A percentile compares a stretch with the other conserved stretches of the same genome.
Evolutionary conservation across 371 early-diverging fungal species (phyloP).

Genomic region (Mortierella polycephala): DNA sequence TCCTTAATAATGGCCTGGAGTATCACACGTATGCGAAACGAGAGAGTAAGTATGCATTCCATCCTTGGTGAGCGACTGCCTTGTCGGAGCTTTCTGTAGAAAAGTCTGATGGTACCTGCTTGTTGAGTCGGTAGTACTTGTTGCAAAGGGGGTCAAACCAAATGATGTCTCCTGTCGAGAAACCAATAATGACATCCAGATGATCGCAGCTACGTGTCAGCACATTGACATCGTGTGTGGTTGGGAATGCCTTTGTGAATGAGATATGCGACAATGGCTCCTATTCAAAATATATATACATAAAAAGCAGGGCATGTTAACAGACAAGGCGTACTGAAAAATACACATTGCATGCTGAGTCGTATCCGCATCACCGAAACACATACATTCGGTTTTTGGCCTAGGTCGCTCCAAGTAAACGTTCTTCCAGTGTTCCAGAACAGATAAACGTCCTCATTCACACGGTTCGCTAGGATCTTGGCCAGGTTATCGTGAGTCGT

Average conservation of each 20-base stretch:
- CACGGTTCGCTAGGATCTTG: slow-evolving; percentile 76
- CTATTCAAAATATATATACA: slow-evolving; percentile 45
- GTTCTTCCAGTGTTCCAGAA: slow-evolving; percentile 86
- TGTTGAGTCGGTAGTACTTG: slow-evolving; percentile 81
- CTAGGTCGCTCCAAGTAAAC: slow-evolving; percentile 83
- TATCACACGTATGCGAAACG: background rate
- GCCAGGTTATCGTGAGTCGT: slow-evolving; percentile 85
- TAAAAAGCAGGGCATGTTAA: too few relatives aligned
- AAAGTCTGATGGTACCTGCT: slow-evolving; percentile 60
- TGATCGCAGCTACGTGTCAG: slow-evolving; percentile 72
- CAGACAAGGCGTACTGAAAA: too few relatives aligned
- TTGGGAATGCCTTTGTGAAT: slow-evolving; percentile 82
- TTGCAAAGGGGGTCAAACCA: slow-evolving; percentile 85
- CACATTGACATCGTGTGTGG: slow-evolving; percentile 89
- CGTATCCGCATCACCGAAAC: too few relatives aligned
- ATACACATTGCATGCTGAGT: too few relatives aligned
- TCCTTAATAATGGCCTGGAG: slow-evolving; percentile 74
- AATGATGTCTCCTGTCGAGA: slow-evolving; percentile 87
- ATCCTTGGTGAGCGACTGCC: too few relatives aligned
- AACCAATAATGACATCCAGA: slow-evolving; percentile 84
- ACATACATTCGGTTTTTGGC: slow-evolving; percentile 73
- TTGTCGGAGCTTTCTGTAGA: too few relatives aligned
- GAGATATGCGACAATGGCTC: slow-evolving; percentile 82
- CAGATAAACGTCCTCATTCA: slow-evolving; percentile 78
- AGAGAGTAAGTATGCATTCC: background rate